Conservation (phyloP, 2,329 filamentous ascomycete species). For the Orbilia blumenaviensis region DNA sequence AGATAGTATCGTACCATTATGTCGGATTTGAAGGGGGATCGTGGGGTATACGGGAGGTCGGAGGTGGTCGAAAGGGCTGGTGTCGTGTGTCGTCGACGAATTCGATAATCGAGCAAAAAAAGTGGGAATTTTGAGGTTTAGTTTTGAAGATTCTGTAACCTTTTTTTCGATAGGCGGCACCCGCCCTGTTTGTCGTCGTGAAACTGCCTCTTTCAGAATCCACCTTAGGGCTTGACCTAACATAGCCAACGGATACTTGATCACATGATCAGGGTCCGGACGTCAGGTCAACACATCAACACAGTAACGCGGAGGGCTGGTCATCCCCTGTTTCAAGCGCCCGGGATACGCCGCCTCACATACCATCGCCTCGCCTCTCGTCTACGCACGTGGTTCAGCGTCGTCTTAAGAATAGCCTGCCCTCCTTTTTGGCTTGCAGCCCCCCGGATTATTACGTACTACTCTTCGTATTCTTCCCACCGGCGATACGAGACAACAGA, state of each 20-base stretch:
- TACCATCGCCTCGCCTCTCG: constrained; percentile 24
- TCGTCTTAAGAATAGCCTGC: neutral
- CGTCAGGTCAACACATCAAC: constrained; percentile 48
- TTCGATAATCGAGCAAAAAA: constrained; percentile 41
- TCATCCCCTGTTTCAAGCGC: constrained; percentile 18
- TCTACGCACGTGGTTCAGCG: constrained; percentile 22
- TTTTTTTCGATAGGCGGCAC: constrained; percentile 36
- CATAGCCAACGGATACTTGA: neutral
- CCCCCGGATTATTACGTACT: constrained; percentile 29
- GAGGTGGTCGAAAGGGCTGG: constrained; percentile 27
- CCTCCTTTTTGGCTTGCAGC: neutral
- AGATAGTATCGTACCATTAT: constrained; percentile 50
- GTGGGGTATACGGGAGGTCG: constrained; percentile 5
- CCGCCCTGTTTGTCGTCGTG: constrained; percentile 37
- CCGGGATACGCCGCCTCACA: constrained; percentile 26
- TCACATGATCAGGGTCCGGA: constrained; percentile 20
- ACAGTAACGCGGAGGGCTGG: constrained; percentile 6
- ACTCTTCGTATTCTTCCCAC: neutral
- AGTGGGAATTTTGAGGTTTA: constrained; percentile 42
- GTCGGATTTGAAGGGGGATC: constrained; percentile 45
- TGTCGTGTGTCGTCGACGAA: constrained; percentile 54
- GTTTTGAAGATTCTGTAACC: constrained; percentile 32
- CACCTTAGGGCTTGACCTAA: constrained; percentile 53
- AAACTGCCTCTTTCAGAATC: constrained; percentile 34
- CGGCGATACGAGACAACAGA: too few species aligned